Evolutionary conservation across 371 early-diverging fungal species (phyloP).

Genomic region (Lichtheimia hyalospora): DNA sequence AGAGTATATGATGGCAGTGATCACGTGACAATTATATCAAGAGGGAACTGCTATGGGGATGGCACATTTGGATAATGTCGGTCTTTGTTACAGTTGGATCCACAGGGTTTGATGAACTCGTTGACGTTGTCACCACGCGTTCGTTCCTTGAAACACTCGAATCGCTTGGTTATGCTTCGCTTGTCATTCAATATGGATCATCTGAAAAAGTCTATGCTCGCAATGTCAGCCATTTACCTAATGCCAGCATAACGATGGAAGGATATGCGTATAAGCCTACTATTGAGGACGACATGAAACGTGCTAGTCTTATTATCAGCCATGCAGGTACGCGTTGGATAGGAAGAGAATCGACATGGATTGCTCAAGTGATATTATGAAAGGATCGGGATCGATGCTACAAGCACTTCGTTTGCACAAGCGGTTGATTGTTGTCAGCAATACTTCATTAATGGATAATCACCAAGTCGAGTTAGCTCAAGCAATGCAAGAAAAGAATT

Average conservation of each 20-base stretch:
- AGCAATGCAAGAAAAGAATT: conserved; percentile 58
- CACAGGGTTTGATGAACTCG: conserved; percentile 81
- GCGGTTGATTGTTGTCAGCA: conserved; percentile 73
- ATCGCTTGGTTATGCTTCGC: conserved; percentile 44
- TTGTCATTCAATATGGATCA: conserved; percentile 79
- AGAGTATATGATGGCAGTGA: too few relatives aligned
- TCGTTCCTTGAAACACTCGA: conserved; percentile 50
- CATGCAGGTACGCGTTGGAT: conserved; percentile 64
- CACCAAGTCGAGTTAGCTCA: conserved; percentile 86
- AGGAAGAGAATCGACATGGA: background rate
- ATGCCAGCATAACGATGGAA: conserved; percentile 29
- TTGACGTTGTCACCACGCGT: conserved; percentile 42
- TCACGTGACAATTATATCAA: too few relatives aligned
- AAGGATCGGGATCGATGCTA: conserved; percentile 79
- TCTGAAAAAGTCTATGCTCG: conserved; percentile 30
- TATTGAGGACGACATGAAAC: conserved; percentile 52
- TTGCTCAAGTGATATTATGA: background rate
- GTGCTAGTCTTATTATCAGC: conserved; percentile 67
- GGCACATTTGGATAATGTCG: conserved; percentile 7
- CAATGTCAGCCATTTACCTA: conserved; percentile 8
- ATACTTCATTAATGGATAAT: conserved; percentile 77
- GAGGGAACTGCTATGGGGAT: too few relatives aligned
- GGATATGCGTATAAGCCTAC: conserved; percentile 66
- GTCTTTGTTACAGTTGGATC: conserved; percentile 90
- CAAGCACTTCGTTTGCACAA: conserved; percentile 71